These are phyloP conservation scores for Coemansia sp. DNA, from an alignment of 192 early-diverging fungal species.

Conservation along the genomic window DNA sequence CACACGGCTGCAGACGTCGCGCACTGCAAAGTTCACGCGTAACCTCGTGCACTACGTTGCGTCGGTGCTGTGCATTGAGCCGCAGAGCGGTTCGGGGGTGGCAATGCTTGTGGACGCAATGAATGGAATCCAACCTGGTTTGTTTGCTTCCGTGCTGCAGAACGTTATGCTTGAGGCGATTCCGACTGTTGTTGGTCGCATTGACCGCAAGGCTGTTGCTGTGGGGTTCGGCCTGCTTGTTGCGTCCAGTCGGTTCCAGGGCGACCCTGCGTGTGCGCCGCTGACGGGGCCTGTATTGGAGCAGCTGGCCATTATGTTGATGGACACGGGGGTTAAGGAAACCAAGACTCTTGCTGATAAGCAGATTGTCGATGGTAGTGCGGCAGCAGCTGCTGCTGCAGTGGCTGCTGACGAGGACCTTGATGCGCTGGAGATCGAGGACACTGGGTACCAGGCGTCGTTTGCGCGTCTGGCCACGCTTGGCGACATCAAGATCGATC, in stretches of 20 bases:
- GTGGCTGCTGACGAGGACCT: slow-evolving; percentile 62
- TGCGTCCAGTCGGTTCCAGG: slow-evolving; percentile 30
- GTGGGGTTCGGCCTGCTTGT: slow-evolving; percentile 48
- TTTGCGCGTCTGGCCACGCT: slow-evolving; percentile 78
- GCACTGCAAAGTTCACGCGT: slow-evolving; percentile 38
- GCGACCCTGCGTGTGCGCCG: slow-evolving; percentile 11
- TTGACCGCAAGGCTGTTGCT: slow-evolving; percentile 52
- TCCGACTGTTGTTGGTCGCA: slow-evolving; percentile 33
- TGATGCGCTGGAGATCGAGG: slow-evolving; percentile 75
- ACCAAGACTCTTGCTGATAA: slow-evolving; percentile 36
- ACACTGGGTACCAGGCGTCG: slow-evolving; percentile 79
- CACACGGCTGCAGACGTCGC: slow-evolving; percentile 54
- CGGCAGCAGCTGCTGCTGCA: slow-evolving; percentile 18
- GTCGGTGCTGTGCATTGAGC: slow-evolving; percentile 37
- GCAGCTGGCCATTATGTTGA: slow-evolving; percentile 42
- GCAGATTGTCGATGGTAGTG: slow-evolving; percentile 21
- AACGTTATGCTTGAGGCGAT: slow-evolving; percentile 47
- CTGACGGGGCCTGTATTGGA: slow-evolving; percentile 30
- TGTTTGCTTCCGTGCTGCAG: slow-evolving; percentile 43
- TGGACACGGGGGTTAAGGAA: slow-evolving; percentile 44
- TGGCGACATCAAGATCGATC: slow-evolving; percentile 64
- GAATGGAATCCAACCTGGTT: slow-evolving; percentile 46
- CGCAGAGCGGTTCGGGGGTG: slow-evolving; percentile 23
- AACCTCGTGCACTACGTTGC: slow-evolving; percentile 49
- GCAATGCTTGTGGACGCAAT: slow-evolving; percentile 34